These are phyloP conservation scores for Globisporangium alternatum DNA, from an alignment of 352 stramenopile genomes.

Conservation along the genomic window DNA sequence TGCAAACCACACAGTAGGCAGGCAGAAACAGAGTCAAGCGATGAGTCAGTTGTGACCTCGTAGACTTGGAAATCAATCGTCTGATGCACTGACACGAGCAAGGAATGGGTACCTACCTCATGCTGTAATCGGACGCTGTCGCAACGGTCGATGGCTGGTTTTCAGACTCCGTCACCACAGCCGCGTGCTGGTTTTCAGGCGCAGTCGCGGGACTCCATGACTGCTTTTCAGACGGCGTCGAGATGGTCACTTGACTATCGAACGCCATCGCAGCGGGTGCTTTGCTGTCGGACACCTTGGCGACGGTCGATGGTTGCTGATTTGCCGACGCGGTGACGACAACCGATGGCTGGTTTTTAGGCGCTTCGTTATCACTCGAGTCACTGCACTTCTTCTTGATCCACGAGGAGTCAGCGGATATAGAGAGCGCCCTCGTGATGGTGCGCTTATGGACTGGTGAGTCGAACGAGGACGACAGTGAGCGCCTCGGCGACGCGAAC, in stretches of 20 bases:
- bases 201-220: too few relatives aligned
- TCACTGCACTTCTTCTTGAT: background rate
- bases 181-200: too few relatives aligned
- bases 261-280: background rate
- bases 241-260: background rate
- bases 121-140: background rate
- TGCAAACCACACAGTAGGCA: background rate
- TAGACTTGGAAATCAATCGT: too few relatives aligned
- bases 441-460: too few relatives aligned
- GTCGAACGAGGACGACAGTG: background rate
- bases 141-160: too few relatives aligned
- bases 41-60: background rate
- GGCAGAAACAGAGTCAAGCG: background rate
- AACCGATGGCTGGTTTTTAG: background rate
- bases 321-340: background rate
- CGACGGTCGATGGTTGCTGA: too few relatives aligned
- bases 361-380: background rate
- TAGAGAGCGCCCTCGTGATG: background rate
- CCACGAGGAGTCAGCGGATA: background rate
- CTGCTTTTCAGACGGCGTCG: too few relatives aligned
- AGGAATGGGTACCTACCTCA: background rate
- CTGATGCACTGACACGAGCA: too few relatives aligned
- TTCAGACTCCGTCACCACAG: too few relatives aligned
- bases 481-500: background rate
- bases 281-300: background rate